Evolutionary conservation across 495 filamentous ascomycete genomes (phyloP), one percentile per base, ranked within the genome.

Genomic region (Aspergillus incahuasiensis): DNA sequence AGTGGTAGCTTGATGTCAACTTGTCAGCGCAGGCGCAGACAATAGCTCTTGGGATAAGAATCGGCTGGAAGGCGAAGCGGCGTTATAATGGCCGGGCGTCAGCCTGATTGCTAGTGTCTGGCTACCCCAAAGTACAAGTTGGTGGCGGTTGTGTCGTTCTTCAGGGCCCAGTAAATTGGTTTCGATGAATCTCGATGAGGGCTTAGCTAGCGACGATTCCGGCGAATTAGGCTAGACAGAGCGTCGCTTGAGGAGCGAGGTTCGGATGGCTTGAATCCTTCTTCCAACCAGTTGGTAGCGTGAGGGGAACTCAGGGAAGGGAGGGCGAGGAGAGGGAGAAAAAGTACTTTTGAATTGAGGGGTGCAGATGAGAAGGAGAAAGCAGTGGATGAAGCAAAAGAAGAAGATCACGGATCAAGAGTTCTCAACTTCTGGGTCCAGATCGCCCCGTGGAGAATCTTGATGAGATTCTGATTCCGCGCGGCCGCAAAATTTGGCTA

Each of bases 71-170:
- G 53, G 19, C 49, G 34, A 48, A 42, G 19, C 49, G 34, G 50
- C 43, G 56, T 58, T 58, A 58, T 58, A 58, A 48, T 35, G 35
- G 46, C 30, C 24, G 5, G 5, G 32, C 44, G 25, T 32, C 41
- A 41, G 48, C 22, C 42, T 35, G 32, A 35, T 11, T 12, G 32
- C 8, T 11, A 35, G 32, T 35, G 32, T 35, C 8, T 12, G 32
- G 39, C 25, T 20, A 48, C 22, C 20, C 28, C 20, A 15, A 54
- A 38, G 46, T 11, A 18, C 42, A 46, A 18, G 13, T 49, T 56
- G 49, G 42, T 56, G 54, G 54, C 41, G 49, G 43, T 16, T 41
- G 54, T 28, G n/a, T 45, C 46, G 54, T 56, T 56, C 39, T 56
- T 50, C 54, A 55, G 34, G 52, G 34, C 53, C 44, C 44, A 55